Conservation (phyloP, 1,139 yeast genomes). For the Pichia sp. region DNA sequence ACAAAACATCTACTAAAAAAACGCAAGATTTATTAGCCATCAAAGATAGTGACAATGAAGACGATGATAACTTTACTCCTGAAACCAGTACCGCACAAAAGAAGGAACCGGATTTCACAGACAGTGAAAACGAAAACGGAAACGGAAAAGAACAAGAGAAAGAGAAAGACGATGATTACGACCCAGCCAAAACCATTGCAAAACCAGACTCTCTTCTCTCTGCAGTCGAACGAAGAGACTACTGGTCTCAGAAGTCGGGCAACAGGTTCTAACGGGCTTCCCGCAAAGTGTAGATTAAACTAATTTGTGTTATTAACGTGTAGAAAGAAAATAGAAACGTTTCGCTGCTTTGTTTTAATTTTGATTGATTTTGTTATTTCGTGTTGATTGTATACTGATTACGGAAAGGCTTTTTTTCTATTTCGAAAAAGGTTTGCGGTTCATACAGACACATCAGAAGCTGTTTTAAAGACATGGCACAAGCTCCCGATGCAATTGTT, state of each 20-base stretch:
- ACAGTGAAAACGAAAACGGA: slow-evolving; percentile 30
- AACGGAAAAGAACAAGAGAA: too few relatives aligned
- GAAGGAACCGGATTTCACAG: slow-evolving; percentile 9
- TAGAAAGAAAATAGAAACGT: too few relatives aligned
- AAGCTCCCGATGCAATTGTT: not conserved
- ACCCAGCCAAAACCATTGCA: slow-evolving; percentile 15
- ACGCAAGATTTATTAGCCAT: slow-evolving; percentile 13
- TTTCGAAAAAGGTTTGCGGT: not conserved
- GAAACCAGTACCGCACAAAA: not conserved
- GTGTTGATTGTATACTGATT: too few relatives aligned
- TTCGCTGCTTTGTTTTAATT: too few relatives aligned
- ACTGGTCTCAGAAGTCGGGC: slow-evolving; percentile 38
- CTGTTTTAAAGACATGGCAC: not conserved
- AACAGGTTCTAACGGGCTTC: slow-evolving; percentile 19
- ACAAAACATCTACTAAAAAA: slow-evolving; percentile 5
- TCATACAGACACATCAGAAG: not conserved
- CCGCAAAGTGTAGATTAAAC: too few relatives aligned
- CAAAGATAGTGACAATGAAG: slow-evolving; percentile 8
- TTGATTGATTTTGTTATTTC: not conserved
- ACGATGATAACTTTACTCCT: slow-evolving; percentile 5
- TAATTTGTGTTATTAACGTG: not conserved
- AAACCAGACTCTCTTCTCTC: too few relatives aligned
- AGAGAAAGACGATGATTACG: slow-evolving; percentile 22
- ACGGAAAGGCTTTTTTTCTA: too few relatives aligned
- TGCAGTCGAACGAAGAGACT: slow-evolving; percentile 33